These are phyloP conservation scores for Rutstroemia sp. DNA, from an alignment of 2,329 filamentous ascomycete species.

Conservation along the genomic window DNA sequence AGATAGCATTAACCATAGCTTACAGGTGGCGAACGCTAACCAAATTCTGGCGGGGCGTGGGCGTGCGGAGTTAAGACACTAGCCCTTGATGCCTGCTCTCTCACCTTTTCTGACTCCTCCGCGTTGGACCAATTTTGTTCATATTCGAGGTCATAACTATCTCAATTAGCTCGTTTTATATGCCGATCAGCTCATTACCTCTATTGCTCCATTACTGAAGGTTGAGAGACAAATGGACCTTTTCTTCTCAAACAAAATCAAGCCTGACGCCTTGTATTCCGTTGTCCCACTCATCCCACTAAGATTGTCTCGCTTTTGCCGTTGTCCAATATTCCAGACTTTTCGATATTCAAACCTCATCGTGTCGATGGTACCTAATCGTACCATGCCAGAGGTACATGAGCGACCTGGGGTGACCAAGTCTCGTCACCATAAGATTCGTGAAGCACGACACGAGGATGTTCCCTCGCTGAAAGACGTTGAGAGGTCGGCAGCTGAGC, in stretches of 20 bases:
- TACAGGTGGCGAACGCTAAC: too few species aligned
- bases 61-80: too few species aligned
- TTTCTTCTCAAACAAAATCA: not conserved
- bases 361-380: conserved; percentile 1
- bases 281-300: conserved; percentile 4
- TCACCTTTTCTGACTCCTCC: too few species aligned
- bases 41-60: too few species aligned
- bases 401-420: not conserved
- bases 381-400: conserved; percentile 7
- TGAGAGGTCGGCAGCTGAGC: conserved; percentile 25
- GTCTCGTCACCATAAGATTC: not conserved
- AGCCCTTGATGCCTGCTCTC: too few species aligned
- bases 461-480: conserved; percentile 24
- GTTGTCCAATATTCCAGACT: conserved; percentile 3
- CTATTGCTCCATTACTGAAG: too few species aligned
- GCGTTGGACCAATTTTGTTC: too few species aligned
- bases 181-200: too few species aligned
- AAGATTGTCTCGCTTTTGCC: conserved; percentile 3
- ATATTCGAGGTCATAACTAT: too few species aligned
- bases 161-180: too few species aligned
- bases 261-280: not conserved
- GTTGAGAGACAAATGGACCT: not conserved
- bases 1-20: too few species aligned
- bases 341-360: not conserved
- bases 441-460: conserved; percentile 18